Evolutionary conservation across 2,329 filamentous ascomycete genomes (phyloP), one percentile per base, ranked within the genome.

Genomic region (Elsinoe arachidis): DNA sequence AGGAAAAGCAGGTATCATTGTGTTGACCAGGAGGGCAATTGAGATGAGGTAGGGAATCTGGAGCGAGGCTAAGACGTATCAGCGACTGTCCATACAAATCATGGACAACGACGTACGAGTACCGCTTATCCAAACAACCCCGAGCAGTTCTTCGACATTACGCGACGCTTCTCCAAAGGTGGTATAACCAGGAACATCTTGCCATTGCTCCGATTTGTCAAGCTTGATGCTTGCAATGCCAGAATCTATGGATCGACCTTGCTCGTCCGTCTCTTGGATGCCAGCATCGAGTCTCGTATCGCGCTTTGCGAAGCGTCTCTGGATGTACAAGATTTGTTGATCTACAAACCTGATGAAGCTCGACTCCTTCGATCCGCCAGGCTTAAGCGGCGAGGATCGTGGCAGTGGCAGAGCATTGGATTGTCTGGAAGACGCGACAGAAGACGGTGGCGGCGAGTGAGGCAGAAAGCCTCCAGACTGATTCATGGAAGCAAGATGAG

Each of bases 1-100:
- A 0, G 83, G 79, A 68, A 95, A 95, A 7, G 84, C 81, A 3
- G 83, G 76, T 2, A 95, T 78, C 68, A 87, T 90, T 15, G 83
- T 82, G 58, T 82, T 84, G 37, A 90, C 77, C 59, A 90, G 78
- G 54, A 86, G 80, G 1, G 89, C 88, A 49, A 96, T 75, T 57
- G 84, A 87, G 37, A 96, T 81, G 2, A 96, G 76, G 67, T 92
- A 92, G 1, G 90, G 88, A 11, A 92, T 82, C 72, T 96, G 90
- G 7, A 96, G 74, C 55, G 80, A 82, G 15, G 88, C 87, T 91
- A 62, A 15, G 55, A 35, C 33, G 23, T 21, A 34, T 58, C 23
- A 58, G 26, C 17, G 39, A 12, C 34, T 14, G 30, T 19, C 6
- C 9, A n/a, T 10, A 11, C n/a, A 33, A 17, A 21, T 49, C 7